phyloP scores from a whole-genome alignment of 805 yeast genomes.

The Saccharomycopsis sp. region DNA sequence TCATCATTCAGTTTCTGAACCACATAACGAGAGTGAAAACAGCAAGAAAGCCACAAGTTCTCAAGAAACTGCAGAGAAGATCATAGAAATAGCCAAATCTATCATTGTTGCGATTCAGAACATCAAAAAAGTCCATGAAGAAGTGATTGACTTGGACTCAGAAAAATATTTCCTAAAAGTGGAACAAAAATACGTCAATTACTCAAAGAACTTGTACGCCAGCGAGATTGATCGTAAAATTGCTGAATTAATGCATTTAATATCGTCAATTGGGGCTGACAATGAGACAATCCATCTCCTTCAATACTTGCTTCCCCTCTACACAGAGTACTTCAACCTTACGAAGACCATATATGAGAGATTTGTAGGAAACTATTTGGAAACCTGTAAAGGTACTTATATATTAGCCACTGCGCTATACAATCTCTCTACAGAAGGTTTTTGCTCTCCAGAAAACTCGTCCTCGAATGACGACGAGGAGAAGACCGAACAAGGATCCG shows the following conservation, averaged over 20 bases:
- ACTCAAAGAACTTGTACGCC: constrained; percentile 39
- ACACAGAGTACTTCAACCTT: constrained; percentile 53
- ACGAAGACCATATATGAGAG: constrained; percentile 30
- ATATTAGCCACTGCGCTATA: constrained; percentile 49
- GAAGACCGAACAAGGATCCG: constrained; percentile 37
- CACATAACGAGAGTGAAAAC: constrained; percentile 3
- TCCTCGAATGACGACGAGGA: constrained; percentile 55
- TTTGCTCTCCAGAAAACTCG: constrained; percentile 79
- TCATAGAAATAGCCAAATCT: constrained; percentile 41
- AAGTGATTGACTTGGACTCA: constrained; percentile 38
- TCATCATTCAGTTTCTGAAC: not conserved
- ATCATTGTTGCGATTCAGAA: constrained; percentile 66
- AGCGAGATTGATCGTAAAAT: constrained; percentile 33
- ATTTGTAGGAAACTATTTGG: constrained; percentile 41
- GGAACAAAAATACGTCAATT: constrained; percentile 38
- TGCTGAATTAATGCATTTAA: constrained; percentile 27
- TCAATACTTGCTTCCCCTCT: constrained; percentile 54
- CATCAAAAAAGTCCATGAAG: constrained; percentile 33
- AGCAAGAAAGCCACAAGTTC: constrained; percentile 37
- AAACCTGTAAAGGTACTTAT: constrained; percentile 55
- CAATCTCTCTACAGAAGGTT: constrained; percentile 69
- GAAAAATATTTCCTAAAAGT: constrained; percentile 62
- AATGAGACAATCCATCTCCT: constrained; percentile 39
- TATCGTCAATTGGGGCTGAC: constrained; percentile 32
- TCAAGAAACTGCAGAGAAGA: not conserved